Evolutionary conservation across 371 early-diverging fungal species (phyloP).

Genomic region (Massospora cicadina): DNA sequence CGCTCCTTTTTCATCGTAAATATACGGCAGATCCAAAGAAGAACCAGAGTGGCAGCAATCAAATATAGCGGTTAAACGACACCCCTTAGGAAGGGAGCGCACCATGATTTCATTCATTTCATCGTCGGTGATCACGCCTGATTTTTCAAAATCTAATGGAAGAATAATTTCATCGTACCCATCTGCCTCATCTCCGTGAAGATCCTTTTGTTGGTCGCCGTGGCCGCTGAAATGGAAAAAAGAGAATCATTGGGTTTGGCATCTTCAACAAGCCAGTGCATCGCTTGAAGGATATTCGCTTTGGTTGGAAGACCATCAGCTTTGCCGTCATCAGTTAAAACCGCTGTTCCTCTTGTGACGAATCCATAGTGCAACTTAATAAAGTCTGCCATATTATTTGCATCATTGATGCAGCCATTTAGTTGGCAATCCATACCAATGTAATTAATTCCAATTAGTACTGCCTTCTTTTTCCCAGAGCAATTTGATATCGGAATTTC

Average conservation of each 20-base stretch:
- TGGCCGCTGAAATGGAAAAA: conserved; percentile 65
- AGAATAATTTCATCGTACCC: conserved; percentile 55
- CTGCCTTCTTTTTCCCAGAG: conserved; percentile 17
- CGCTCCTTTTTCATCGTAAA: conserved; percentile 51
- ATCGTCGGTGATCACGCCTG: conserved; percentile 58
- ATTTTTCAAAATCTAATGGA: conserved; percentile 45
- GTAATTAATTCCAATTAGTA: conserved; percentile 17
- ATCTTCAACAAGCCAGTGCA: conserved; percentile 50
- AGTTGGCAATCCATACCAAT: conserved; percentile 9
- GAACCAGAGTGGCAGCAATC: conserved; percentile 76
- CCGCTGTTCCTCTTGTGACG: not conserved
- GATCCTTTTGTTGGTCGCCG: conserved; percentile 37
- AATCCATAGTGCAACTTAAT: conserved; percentile 10
- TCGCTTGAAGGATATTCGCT: conserved; percentile 44
- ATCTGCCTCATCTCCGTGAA: conserved; percentile 43
- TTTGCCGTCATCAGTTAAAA: conserved; percentile 10
- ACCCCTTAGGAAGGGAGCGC: conserved; percentile 46
- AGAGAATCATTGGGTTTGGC: conserved; percentile 41
- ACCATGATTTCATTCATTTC: conserved; percentile 46
- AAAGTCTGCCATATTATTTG: conserved; percentile 13
- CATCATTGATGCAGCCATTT: conserved; percentile 15
- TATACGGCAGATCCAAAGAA: conserved; percentile 69
- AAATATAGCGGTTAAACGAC: conserved; percentile 66
- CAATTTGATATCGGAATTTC: no score
- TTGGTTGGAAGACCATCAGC: conserved; percentile 36